These are phyloP conservation scores for Leccinum uliginosum DNA, from an alignment of 768 basidiomycete species.

Conservation along the genomic window DNA sequence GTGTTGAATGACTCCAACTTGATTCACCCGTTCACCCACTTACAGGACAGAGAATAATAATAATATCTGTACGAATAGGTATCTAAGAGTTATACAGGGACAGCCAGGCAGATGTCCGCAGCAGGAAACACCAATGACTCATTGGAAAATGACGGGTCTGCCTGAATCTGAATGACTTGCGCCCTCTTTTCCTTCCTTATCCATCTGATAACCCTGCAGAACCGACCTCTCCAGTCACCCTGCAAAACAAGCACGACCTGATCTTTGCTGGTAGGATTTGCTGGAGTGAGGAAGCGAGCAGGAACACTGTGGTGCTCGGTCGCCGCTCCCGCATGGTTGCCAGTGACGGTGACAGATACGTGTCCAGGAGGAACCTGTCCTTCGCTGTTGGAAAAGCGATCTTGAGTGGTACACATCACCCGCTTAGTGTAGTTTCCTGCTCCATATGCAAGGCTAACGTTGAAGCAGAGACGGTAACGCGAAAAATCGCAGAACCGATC, in stretches of 20 bases:
- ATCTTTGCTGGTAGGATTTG: neutral
- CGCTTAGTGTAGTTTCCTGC: neutral
- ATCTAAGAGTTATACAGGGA: constrained; percentile 19
- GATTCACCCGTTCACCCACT: too few species aligned
- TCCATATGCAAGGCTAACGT: neutral
- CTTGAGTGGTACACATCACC: neutral
- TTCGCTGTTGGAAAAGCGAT: neutral
- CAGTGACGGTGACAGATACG: neutral
- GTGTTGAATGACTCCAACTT: too few species aligned
- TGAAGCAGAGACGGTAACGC: neutral
- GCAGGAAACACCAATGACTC: neutral
- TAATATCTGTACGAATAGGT: too few species aligned
- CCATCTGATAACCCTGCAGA: neutral
- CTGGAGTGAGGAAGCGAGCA: neutral
- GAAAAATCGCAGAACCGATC: neutral
- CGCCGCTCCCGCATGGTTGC: neutral
- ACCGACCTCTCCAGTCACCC: neutral
- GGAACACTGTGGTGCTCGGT: neutral
- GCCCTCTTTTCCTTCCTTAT: constrained; percentile 1
- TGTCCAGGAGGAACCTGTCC: neutral
- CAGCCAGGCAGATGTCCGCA: neutral
- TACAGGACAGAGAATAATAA: too few species aligned
- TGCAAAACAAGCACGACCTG: neutral
- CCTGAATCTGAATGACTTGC: neutral
- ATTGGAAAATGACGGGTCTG: neutral